phyloP scores from a whole-genome alignment of 139 green algal species.

The Coccomyxa sp. region DNA sequence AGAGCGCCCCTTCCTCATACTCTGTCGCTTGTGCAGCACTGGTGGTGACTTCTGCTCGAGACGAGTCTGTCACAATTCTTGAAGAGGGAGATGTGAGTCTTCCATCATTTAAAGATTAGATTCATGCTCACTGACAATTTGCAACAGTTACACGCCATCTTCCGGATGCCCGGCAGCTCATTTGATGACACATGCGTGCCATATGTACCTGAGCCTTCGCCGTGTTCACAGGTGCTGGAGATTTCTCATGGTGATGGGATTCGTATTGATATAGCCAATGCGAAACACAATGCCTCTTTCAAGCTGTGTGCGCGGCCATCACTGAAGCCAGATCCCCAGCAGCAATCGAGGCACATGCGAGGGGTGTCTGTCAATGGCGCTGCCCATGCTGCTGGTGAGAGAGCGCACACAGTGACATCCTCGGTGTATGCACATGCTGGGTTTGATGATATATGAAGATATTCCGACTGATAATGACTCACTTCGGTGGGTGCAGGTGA shows the following conservation, averaged over 20 bases:
- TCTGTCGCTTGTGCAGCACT: not conserved
- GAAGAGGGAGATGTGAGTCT: not conserved
- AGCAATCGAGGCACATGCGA: too few species aligned
- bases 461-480: not conserved
- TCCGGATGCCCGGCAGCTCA: too few species aligned
- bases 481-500: not conserved
- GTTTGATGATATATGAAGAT: not conserved
- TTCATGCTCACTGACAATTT: not conserved
- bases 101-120: not conserved
- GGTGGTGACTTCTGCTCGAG: not conserved
- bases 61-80: not conserved
- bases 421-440: too few species aligned
- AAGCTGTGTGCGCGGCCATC: too few species aligned
- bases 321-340: too few species aligned
- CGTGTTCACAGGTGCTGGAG: not conserved
- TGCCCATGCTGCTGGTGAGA: too few species aligned
- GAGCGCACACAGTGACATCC: too few species aligned
- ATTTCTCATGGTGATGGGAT: not conserved
- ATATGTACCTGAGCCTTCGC: not conserved
- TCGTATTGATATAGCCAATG: not conserved
- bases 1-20: not conserved
- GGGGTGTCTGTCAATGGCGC: too few species aligned
- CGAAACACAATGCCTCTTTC: too few species aligned
- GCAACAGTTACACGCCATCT: not conserved
- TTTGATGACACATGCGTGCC: too few species aligned